A percentile compares a stretch with the other conserved stretches of the same genome.
Evolutionary conservation across 73 alveolate genomes (phyloP).

Genomic region (Stentor coeruleus): DNA sequence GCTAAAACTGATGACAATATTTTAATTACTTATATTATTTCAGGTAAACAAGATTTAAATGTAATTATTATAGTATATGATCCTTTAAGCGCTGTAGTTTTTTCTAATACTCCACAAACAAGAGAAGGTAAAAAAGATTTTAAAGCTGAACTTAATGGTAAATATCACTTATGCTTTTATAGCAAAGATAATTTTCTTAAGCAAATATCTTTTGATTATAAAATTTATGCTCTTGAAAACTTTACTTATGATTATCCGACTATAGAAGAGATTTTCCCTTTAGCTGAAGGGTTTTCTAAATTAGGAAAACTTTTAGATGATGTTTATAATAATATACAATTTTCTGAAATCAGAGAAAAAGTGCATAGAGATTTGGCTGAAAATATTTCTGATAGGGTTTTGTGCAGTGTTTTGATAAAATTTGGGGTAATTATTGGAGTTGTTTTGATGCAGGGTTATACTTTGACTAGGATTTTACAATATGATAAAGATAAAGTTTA

Average conservation of each 20-base stretch:
- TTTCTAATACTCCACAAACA: neutral
- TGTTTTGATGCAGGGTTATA: no score
- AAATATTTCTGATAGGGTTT: neutral
- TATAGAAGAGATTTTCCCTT: neutral
- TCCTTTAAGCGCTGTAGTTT: neutral
- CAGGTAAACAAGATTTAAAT: neutral
- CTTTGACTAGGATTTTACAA: no score
- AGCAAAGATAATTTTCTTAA: neutral
- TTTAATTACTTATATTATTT: neutral
- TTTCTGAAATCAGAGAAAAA: conserved; percentile 16
- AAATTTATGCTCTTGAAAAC: neutral
- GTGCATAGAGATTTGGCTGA: conserved; percentile 23
- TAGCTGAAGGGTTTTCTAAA: neutral
- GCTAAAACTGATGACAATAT: no score
- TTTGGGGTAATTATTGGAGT: neutral
- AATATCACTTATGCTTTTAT: neutral
- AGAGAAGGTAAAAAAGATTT: neutral
- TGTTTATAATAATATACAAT: neutral
- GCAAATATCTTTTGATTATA: neutral
- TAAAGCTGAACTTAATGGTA: neutral
- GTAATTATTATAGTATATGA: neutral
- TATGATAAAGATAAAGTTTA: no score
- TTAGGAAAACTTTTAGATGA: neutral
- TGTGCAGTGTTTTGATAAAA: neutral
- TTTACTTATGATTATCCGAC: neutral